Base-by-base conservation (phyloP, 2,329 filamentous ascomycete species). In the Neonectria faginata region DNA sequence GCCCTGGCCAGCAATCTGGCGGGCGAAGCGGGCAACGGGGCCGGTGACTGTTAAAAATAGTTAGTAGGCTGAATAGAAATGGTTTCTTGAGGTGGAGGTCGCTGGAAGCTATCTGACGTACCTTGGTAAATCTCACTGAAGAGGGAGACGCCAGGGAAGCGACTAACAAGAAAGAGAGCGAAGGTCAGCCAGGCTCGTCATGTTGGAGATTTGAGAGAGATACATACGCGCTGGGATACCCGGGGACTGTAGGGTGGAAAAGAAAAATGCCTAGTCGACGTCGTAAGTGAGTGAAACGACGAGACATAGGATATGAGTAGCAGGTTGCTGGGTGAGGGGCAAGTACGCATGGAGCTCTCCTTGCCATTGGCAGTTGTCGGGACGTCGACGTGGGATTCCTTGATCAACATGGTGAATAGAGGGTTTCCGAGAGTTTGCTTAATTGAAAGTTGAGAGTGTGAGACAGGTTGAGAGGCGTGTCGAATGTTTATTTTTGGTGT, bases 91-190 rank as follows among this genome's bases (percentile, higher is more conserved):
- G 8, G 11, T 14, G 39, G 12, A 41, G 42, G 22, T 60, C 2
- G 12, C 48, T 42, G 22, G 27, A 41, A 22, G 11, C 20, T 44
- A n/a, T 31, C 11, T 48, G 45, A 64, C 75, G 62, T 79, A 94
- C 93, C 94, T 89, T 97, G 94, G 76, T 97, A 97, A 74, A 97
- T 97, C 81, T 97, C 94, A 72, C 91, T 94, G 77, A 97, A 97
- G 61, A 97, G 85, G 14, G 92, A 91, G 5, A 97, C 92, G 20
- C 92, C 94, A 0, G 94, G 94, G 74, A 97, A 97, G 54, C 85
- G 84, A 31, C 88, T 88, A 14, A 18, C 18, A n/a, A 20, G 39
- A 22, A 42, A 11, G 36, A 33, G 20, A 8, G 29, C 18, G n/a
- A 18, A 42, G 20, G n/a, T 72, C 18, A 74, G 64, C 18, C 16